Base-by-base conservation (phyloP, 31 red algal species). In the Porphyra umbilicalis region DNA sequence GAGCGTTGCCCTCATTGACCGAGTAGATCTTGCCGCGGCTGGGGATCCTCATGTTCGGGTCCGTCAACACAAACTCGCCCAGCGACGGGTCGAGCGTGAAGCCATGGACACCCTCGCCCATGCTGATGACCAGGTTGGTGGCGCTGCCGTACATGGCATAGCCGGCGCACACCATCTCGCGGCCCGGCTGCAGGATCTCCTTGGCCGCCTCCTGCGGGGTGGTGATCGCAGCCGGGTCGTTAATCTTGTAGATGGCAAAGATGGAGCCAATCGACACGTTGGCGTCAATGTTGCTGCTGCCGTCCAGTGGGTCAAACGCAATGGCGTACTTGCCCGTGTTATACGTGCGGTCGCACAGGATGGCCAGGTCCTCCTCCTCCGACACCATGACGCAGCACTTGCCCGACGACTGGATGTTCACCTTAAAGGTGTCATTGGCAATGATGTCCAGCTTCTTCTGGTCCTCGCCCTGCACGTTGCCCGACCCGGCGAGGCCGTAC, bases 261-360 rank as follows among this genome's bases (percentile, higher is more conserved):
- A 99, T 99, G 76, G 94, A 94, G 37, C 97, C 97, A 84, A 99
- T 96, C 20, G 97, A 96, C 11, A 99, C 97, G 77, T 99, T 99
- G 42, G 94, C 91, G 76, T 99, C 97, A 44, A 99, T 96, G 77
- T 99, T 99, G 39, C 83, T 88, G 10, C 89, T 92, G 35, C 97
- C 97, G 80, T 99, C 97, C 35, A 99, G 88, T 35, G 97, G 97
- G 78, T 99, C 97, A 79, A 99, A 99, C 37, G 97, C 97, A 57
- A 99, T 92, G 76, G 92, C 94, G 84, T 99, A 99, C 81, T 94
- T 96, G 38, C 32, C 75, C 36, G 57, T 77, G 32, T 92, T 92
- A 16, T 85, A 81, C 18, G 86, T 80, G 18, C 83, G 87, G 76
- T 90, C 87, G 82, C 88, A 90, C 10, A 99, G 82, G 77, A 99